phyloP scores from a whole-genome alignment of 2,329 filamentous ascomycete genomes.

The Colletotrichum neosansevieriae region DNA sequence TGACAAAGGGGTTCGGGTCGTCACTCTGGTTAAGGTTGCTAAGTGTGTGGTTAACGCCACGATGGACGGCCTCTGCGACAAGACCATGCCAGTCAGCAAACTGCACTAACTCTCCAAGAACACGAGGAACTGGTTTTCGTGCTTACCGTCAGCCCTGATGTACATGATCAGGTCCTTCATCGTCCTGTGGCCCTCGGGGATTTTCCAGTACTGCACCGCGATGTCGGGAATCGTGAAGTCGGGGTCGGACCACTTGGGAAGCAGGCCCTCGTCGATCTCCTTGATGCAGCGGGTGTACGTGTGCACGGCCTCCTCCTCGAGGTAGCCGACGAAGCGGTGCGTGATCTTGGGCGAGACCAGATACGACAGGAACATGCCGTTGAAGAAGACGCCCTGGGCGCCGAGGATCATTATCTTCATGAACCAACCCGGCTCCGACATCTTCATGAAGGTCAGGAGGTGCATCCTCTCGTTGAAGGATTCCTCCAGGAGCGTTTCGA shows the following conservation, averaged over 20 bases:
- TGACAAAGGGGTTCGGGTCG: conserved; percentile 94
- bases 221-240: conserved; percentile 86
- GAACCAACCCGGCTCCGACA: conserved; percentile 80
- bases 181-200: conserved; percentile 83
- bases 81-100: conserved; percentile 11
- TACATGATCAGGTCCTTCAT: conserved; percentile 92
- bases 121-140: background rate
- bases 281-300: conserved; percentile 92
- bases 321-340: conserved; percentile 95
- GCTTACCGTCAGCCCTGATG: conserved; percentile 76
- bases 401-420: conserved; percentile 93
- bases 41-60: conserved; percentile 96
- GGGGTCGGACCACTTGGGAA: conserved; percentile 81
- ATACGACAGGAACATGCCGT: conserved; percentile 90
- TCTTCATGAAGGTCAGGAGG: conserved; percentile 89
- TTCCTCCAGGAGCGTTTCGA: conserved; percentile 91
- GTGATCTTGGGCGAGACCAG: conserved; percentile 87
- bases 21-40: conserved; percentile 86
- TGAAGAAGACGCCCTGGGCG: conserved; percentile 97
- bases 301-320: conserved; percentile 96
- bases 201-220: conserved; percentile 91
- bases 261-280: conserved; percentile 85
- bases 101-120: too few species aligned
- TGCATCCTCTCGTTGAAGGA: conserved; percentile 96
- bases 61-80: conserved; percentile 79